phyloP scores from a whole-genome alignment of 805 yeast species.

The Brettanomyces nanus region DNA sequence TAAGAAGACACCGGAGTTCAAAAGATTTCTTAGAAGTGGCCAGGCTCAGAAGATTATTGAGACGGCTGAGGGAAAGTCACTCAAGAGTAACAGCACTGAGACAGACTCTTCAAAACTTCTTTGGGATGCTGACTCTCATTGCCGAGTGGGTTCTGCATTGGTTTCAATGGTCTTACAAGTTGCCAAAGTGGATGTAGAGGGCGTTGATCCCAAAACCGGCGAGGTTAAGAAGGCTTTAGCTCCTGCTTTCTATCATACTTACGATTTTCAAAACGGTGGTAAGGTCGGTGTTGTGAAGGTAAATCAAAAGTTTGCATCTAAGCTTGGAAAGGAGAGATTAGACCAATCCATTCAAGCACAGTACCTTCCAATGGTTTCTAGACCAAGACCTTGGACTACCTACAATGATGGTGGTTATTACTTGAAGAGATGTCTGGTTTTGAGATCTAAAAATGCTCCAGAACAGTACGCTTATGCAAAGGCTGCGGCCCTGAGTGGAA shows the following conservation, averaged over 20 bases:
- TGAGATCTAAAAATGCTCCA: slow-evolving; percentile 76
- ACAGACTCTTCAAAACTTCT: slow-evolving; percentile 9
- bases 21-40: slow-evolving; percentile 29
- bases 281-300: slow-evolving; percentile 74
- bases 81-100: slow-evolving; percentile 7
- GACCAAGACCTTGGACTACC: slow-evolving; percentile 83
- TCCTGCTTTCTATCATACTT: slow-evolving; percentile 87
- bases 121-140: slow-evolving; percentile 30
- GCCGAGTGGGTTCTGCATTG: slow-evolving; percentile 77
- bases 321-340: slow-evolving; percentile 57
- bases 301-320: slow-evolving; percentile 60
- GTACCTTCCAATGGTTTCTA: slow-evolving; percentile 82
- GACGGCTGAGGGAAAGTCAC: slow-evolving; percentile 17
- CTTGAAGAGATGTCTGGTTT: slow-evolving; percentile 51
- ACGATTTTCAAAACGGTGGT: slow-evolving; percentile 71
- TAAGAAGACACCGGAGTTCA: slow-evolving; percentile 36
- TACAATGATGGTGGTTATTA: slow-evolving; percentile 82
- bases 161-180: slow-evolving; percentile 69
- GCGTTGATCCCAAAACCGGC: slow-evolving; percentile 74
- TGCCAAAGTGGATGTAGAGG: slow-evolving; percentile 74
- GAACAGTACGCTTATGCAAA: slow-evolving; percentile 85
- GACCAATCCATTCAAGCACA: slow-evolving; percentile 70
- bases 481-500: slow-evolving; percentile 69
- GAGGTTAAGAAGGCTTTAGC: slow-evolving; percentile 59
- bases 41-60: slow-evolving; percentile 22